Evolutionary conservation across 2,329 filamentous ascomycete genomes (phyloP).

Genomic region (Ceratocystis variospora): DNA sequence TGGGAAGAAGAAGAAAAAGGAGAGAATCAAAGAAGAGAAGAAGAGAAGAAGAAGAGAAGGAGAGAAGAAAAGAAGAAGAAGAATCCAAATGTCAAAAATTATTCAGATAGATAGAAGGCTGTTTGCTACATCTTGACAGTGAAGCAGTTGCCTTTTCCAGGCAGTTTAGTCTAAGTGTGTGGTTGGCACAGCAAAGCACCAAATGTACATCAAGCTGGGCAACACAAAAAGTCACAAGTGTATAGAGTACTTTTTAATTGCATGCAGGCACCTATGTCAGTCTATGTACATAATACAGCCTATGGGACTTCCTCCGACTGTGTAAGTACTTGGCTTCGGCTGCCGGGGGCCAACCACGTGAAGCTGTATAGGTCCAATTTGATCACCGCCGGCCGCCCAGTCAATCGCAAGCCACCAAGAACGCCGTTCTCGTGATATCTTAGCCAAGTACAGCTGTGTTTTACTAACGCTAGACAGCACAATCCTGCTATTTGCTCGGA

Average conservation of each 20-base stretch:
- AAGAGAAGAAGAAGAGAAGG: not conserved
- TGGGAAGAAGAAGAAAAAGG: not conserved
- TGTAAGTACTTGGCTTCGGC: not conserved
- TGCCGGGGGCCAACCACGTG: not conserved
- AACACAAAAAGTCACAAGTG: not conserved
- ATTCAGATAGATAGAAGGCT: not conserved
- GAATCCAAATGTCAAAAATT: not conserved
- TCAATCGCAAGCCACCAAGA: no score
- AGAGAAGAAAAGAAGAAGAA: not conserved
- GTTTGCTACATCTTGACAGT: slow-evolving; percentile 1
- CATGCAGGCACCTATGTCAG: not conserved
- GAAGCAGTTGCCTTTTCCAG: not conserved
- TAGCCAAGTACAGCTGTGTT: not conserved
- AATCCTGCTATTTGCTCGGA: not conserved
- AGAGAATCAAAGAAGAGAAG: not conserved
- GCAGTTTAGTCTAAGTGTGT: not conserved
- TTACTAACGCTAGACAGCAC: not conserved
- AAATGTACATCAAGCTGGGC: not conserved
- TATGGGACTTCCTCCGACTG: not conserved
- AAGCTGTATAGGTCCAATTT: not conserved
- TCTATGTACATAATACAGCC: not conserved
- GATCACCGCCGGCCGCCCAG: not conserved
- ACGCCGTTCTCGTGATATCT: no score
- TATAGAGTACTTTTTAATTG: not conserved
- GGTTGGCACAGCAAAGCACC: not conserved